A percentile compares a stretch with the other conserved stretches of the same genome.
Evolutionary conservation across 495 filamentous ascomycete genomes (phyloP).

Genomic region (Oleoguttula mirabilis): DNA sequence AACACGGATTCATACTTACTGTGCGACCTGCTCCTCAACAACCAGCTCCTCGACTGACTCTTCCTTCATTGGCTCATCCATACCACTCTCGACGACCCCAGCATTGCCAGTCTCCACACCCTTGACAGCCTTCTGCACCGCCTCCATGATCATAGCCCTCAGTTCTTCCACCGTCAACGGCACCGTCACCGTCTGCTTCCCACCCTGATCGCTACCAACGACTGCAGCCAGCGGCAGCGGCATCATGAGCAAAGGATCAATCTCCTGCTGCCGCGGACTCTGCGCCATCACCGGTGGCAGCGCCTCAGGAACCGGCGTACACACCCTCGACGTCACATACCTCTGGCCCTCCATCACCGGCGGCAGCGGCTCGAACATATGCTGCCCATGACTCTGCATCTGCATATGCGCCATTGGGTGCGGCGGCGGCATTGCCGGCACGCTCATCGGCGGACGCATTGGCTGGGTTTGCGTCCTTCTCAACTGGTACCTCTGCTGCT

Average conservation of each 20-base stretch:
- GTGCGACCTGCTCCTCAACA: too few species aligned
- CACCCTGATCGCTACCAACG: not conserved
- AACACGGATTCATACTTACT: too few species aligned
- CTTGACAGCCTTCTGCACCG: conserved; percentile 16
- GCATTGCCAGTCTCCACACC: too few species aligned
- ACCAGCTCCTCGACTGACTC: too few species aligned
- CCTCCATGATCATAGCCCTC: conserved; percentile 13
- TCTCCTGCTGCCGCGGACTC: not conserved
- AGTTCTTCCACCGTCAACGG: conserved; percentile 12
- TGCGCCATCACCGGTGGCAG: too few species aligned
- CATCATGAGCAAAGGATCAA: conserved; percentile 8
- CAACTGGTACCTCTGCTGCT: conserved; percentile 13
- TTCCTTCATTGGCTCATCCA: too few species aligned
- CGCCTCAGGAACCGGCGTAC: conserved; percentile 13
- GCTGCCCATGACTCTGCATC: not conserved
- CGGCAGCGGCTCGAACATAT: too few species aligned
- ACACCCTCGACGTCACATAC: conserved; percentile 10
- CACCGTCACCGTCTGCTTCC: conserved; percentile 2
- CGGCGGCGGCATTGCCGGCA: too few species aligned
- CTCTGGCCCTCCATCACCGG: too few species aligned
- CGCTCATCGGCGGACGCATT: conserved; percentile 11
- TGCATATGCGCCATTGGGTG: too few species aligned
- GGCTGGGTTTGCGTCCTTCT: conserved; percentile 16
- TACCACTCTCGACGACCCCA: too few species aligned
- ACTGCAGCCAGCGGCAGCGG: not conserved